Evolutionary conservation across 1,284 basidiomycete species (phyloP).

Genomic region (Heterobasidion annosum): DNA sequence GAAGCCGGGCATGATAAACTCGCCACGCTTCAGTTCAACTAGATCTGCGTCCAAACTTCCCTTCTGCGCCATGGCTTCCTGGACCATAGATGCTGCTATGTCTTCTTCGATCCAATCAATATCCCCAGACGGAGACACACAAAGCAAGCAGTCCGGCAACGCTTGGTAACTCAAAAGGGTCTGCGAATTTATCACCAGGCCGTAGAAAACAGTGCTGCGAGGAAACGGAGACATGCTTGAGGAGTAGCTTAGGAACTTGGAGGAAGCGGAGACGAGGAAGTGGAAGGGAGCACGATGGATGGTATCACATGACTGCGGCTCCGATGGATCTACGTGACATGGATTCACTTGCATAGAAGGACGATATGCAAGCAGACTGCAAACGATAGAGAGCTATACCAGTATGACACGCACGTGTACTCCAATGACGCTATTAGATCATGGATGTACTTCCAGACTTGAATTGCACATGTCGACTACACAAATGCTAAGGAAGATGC

Average conservation of each 20-base stretch:
- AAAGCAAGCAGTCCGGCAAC: conserved; percentile 49
- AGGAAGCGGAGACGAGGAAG: neutral
- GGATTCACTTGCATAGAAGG: no score
- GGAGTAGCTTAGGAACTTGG: neutral
- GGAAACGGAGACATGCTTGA: neutral
- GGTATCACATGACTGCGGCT: neutral
- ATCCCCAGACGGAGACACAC: conserved; percentile 45
- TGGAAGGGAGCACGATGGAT: neutral
- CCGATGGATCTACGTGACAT: neutral
- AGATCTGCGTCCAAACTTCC: conserved; percentile 28
- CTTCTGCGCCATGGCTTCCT: conserved; percentile 33
- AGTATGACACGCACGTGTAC: no score
- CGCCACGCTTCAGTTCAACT: conserved; percentile 47
- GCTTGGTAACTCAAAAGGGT: conserved; percentile 44
- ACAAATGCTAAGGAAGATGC: no score
- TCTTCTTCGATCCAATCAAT: conserved; percentile 64
- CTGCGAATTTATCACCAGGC: conserved; percentile 60
- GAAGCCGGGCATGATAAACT: conserved; percentile 85
- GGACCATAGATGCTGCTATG: conserved; percentile 34
- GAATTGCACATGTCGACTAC: no score
- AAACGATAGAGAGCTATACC: neutral
- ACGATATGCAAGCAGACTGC: neutral
- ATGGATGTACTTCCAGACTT: no score
- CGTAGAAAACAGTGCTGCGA: conserved; percentile 44
- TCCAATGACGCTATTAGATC: no score